Percentiles rank a stretch among this genome's conserved stretches.
These are phyloP conservation scores for Dioszegia aurantiaca DNA, from an alignment of 768 basidiomycete species.

Conservation along the genomic window DNA sequence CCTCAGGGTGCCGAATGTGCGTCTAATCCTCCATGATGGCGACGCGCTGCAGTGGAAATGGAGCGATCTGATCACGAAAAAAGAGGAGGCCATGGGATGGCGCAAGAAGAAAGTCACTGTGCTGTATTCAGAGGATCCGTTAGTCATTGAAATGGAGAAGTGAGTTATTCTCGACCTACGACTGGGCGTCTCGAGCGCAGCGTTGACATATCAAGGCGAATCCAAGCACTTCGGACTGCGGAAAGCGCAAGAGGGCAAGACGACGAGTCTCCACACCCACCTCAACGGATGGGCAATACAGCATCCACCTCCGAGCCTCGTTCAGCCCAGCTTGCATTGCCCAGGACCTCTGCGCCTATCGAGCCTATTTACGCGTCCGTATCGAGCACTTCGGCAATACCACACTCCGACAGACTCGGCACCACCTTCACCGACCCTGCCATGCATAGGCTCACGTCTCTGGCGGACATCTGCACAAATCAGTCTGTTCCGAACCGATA, in stretches of 20 bases:
- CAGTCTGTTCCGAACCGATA: slow-evolving; percentile 29
- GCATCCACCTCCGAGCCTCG: neutral
- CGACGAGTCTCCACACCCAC: too few species aligned
- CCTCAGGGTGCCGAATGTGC: slow-evolving; percentile 27
- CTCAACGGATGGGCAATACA: too few species aligned
- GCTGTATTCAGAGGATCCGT: slow-evolving; percentile 15
- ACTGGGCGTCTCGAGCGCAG: too few species aligned
- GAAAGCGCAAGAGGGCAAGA: neutral
- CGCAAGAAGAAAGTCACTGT: slow-evolving; percentile 3
- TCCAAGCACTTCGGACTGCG: neutral
- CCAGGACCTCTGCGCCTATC: neutral
- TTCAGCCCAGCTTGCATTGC: too few species aligned
- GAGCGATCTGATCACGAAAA: slow-evolving; percentile 27
- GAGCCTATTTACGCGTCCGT: neutral
- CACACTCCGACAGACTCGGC: slow-evolving; percentile 6
- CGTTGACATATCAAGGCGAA: too few species aligned
- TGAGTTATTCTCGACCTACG: neutral
- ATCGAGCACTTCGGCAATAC: neutral
- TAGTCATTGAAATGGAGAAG: neutral
- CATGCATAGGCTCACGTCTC: slow-evolving; percentile 24
- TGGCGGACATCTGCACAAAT: slow-evolving; percentile 25
- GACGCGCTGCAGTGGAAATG: slow-evolving; percentile 33
- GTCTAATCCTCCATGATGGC: slow-evolving; percentile 25
- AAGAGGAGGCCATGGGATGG: slow-evolving; percentile 26
- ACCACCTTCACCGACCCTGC: slow-evolving; percentile 20